These are phyloP conservation scores for Annulohypoxylon truncatum DNA, from an alignment of 2,329 filamentous ascomycete genomes.

Conservation along the genomic window DNA sequence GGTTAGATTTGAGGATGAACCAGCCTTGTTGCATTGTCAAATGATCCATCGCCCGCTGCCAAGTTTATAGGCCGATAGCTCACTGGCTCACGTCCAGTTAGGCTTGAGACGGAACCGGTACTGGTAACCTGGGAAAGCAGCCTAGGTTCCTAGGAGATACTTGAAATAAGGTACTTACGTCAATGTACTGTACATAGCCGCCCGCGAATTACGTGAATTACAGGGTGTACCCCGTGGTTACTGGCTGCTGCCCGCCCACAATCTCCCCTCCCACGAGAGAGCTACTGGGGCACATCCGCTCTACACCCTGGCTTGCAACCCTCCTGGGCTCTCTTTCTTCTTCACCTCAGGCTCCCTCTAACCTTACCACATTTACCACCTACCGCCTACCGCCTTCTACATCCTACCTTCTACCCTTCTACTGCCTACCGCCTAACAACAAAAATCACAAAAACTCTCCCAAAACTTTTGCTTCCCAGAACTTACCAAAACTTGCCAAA, in stretches of 20 bases:
- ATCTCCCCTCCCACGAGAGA: constrained; percentile 23
- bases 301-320: constrained; percentile 11
- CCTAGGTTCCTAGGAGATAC: constrained; percentile 13
- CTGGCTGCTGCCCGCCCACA: constrained; percentile 21
- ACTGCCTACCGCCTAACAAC: constrained; percentile 26
- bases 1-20: constrained; percentile 37
- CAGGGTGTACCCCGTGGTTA: constrained; percentile 22
- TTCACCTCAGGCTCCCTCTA: constrained; percentile 34
- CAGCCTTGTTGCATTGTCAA: constrained; percentile 34
- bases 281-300: constrained; percentile 27
- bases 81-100: constrained; percentile 26
- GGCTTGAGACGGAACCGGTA: constrained; percentile 32
- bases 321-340: constrained; percentile 7
- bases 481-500: constrained; percentile 41
- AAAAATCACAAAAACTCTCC: constrained; percentile 43
- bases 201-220: constrained; percentile 3
- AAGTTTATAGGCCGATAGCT: constrained; percentile 30
- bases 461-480: constrained; percentile 43
- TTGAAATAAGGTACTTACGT: constrained; percentile 12
- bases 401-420: background rate
- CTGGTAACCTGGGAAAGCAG: constrained; percentile 12
- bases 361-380: constrained; percentile 1
- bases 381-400: constrained; percentile 20
- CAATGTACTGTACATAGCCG: constrained; percentile 17
- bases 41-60: constrained; percentile 35